Evolutionary conservation across 2,329 filamentous ascomycete species (phyloP), one percentile per base, ranked within the genome.

Genomic region (Ilyonectria destructans): DNA sequence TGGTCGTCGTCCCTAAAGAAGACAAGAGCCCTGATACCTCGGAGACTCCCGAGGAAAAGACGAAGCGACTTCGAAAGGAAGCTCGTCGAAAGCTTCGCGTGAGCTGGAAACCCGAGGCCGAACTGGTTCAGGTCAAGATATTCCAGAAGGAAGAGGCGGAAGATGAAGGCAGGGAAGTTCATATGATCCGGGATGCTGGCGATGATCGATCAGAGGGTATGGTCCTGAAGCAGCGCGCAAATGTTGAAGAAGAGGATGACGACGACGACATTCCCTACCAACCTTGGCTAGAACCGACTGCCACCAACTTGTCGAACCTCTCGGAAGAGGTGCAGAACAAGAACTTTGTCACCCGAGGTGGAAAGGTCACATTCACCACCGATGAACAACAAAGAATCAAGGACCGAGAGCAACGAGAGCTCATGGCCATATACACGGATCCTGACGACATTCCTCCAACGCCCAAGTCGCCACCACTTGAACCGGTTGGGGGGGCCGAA

Each of bases 201-300:
- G 92, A 95, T 77, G 91, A 93, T 74, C 90, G 90, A 57, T 90
- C 90, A 6, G 93, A 93, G 75, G 91, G 93, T 56, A 90, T 92
- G 84, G 90, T 92, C 73, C 82, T 91, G 59, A 91, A 90, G 74
- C 85, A 86, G 70, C 83, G 86, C n/a, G 80, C 78, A 21, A 69
- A 77, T 52, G 82, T 85, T 8, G 84, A 85, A 31, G 82, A 85
- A 51, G 87, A 89, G 2, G 88, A 91, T 0, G 87, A 91, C 12
- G 89, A 92, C 1, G 87, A 88, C 26, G 87, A 89, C 61, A 75
- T 85, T 54, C 84, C 85, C 6, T 85, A 88, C 63, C 83, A 85
- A 60, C 82, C 88, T 58, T 89, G 90, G 86, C 77, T 83, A 46
- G 83, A 85, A 23, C 87, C 87, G 2, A 78, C 80, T 15, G 72